These are phyloP conservation scores for Sextonia rubra DNA, from an alignment of 164 flowering plant genomes.

Conservation along the genomic window DNA sequence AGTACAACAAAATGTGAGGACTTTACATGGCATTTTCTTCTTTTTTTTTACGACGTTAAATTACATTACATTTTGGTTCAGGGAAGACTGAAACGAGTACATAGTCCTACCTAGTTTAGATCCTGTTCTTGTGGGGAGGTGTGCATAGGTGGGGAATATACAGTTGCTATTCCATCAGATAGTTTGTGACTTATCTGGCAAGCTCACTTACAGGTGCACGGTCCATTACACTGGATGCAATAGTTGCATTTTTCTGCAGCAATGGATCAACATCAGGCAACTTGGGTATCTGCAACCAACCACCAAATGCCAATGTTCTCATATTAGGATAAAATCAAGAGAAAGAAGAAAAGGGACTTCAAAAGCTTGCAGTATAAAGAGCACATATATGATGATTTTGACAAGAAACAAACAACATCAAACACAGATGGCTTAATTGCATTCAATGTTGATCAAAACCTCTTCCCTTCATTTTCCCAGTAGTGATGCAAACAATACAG, in stretches of 20 bases:
- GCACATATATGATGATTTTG: background rate
- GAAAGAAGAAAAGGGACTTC: background rate
- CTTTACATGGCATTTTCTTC: too few species aligned
- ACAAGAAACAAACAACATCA: background rate
- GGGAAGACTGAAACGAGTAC: too few species aligned
- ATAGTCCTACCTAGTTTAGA: too few species aligned
- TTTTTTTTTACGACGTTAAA: background rate
- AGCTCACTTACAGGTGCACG: slow-evolving; percentile 93
- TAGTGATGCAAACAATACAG: background rate
- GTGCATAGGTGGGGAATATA: too few species aligned
- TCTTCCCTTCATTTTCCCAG: background rate
- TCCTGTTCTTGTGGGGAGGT: too few species aligned
- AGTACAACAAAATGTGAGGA: too few species aligned
- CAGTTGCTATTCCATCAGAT: background rate
- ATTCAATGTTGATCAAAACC: background rate
- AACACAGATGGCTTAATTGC: background rate
- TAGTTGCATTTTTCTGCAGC: slow-evolving; percentile 59
- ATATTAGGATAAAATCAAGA: background rate
- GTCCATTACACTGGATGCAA: slow-evolving; percentile 78
- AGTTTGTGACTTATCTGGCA: slow-evolving; percentile 46
- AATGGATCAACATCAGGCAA: slow-evolving; percentile 78
- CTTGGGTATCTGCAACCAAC: slow-evolving; percentile 63
- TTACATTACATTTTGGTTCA: background rate
- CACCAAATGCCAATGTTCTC: background rate
- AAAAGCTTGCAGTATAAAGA: background rate